Evolutionary conservation across 1,139 yeast species (phyloP).

Genomic region (Debaryomyces sp.): DNA sequence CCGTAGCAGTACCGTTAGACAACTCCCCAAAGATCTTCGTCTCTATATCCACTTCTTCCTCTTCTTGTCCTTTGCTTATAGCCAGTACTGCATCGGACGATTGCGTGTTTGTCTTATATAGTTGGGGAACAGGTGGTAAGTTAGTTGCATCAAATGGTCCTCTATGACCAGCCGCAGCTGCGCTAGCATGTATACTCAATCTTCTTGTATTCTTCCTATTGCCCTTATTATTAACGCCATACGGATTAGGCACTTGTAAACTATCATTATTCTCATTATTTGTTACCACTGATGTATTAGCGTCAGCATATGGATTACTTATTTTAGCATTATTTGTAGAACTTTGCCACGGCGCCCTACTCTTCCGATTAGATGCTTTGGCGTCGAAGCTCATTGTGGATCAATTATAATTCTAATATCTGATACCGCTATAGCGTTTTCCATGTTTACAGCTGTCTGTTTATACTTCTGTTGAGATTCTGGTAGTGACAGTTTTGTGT

Average conservation of each 20-base stretch:
- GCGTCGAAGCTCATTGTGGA: constrained; percentile 31
- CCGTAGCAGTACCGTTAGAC: constrained; percentile 69
- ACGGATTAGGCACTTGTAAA: constrained; percentile 17
- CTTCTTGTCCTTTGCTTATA: constrained; percentile 11
- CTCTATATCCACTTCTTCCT: constrained; percentile 19
- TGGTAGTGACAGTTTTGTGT: constrained; percentile 6
- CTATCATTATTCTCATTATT: constrained; percentile 9
- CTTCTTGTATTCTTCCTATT: constrained; percentile 35
- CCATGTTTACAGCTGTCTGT: background rate
- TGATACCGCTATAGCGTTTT: background rate
- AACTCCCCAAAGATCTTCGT: constrained; percentile 55
- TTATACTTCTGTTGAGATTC: background rate
- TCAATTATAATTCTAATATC: background rate
- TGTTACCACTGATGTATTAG: constrained; percentile 21
- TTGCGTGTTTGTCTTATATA: constrained; percentile 18
- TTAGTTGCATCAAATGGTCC: constrained; percentile 28
- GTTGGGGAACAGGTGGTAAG: constrained; percentile 46
- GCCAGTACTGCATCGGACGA: constrained; percentile 9
- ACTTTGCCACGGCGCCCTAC: constrained; percentile 50
- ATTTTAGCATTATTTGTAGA: constrained; percentile 18
- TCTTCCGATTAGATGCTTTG: constrained; percentile 40
- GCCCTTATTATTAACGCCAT: constrained; percentile 14
- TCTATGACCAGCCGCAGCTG: constrained; percentile 37
- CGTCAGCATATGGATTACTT: constrained; percentile 41
- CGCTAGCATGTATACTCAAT: constrained; percentile 49